These are phyloP conservation scores for Coniochaeta sp. DNA, from an alignment of 2,329 filamentous ascomycete genomes.

Conservation along the genomic window DNA sequence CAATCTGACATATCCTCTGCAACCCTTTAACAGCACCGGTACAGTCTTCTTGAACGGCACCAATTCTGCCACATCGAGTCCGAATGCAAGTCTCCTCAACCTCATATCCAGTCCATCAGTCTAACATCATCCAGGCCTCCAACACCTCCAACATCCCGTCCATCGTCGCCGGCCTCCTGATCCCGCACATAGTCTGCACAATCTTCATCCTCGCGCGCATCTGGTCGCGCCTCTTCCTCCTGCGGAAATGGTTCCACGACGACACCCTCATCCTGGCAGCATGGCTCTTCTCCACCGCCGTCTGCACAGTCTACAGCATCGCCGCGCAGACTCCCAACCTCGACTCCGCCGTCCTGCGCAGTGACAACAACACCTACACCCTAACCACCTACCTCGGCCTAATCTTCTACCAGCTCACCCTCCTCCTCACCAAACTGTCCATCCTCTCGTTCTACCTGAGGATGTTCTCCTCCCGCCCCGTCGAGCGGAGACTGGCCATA, in stretches of 20 bases:
- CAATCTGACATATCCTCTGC: slow-evolving; percentile 13
- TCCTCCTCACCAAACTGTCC: slow-evolving; percentile 30
- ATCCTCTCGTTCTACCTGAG: slow-evolving; percentile 30
- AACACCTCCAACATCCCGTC: slow-evolving; percentile 13
- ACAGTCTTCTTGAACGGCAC: not conserved
- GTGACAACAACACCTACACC: slow-evolving; percentile 13
- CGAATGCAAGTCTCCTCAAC: not conserved
- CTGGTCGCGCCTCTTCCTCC: slow-evolving; percentile 19
- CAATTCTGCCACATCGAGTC: not conserved
- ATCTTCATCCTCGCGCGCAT: slow-evolving; percentile 19
- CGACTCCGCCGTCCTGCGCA: slow-evolving; percentile 6
- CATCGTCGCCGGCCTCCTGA: slow-evolving; percentile 21
- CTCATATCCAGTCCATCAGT: not conserved
- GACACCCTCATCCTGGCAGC: slow-evolving; percentile 23
- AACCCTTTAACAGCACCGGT: slow-evolving; percentile 5
- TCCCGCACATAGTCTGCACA: slow-evolving; percentile 24
- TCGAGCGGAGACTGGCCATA: slow-evolving; percentile 24
- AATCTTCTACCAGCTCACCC: slow-evolving; percentile 28
- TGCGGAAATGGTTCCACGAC: slow-evolving; percentile 24
- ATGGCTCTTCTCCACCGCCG: slow-evolving; percentile 22
- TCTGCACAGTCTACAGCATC: slow-evolving; percentile 22
- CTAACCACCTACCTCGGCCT: slow-evolving; percentile 23
- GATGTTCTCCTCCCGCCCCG: slow-evolving; percentile 22
- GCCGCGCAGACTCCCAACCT: slow-evolving; percentile 16
- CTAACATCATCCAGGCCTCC: not conserved